Percentiles rank a stretch among this genome's conserved stretches.
Conservation (phyloP, 1,284 basidiomycete genomes). For the Amylostereum areolatum region DNA sequence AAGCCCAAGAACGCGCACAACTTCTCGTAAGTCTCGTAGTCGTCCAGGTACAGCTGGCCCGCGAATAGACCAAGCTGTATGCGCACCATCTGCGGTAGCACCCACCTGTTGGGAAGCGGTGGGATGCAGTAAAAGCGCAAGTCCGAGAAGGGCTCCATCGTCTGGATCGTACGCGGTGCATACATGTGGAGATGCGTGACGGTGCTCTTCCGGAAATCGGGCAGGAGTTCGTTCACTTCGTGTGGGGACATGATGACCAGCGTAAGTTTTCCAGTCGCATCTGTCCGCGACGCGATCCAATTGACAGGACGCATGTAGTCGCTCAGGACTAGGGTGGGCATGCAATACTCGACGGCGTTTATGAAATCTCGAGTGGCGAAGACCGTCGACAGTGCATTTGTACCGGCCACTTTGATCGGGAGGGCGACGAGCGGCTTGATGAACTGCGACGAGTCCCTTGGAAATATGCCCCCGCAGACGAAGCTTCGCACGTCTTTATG, state of each 20-base stretch:
- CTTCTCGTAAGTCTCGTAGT: slow-evolving; percentile 24
- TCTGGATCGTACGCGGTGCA: slow-evolving; percentile 29
- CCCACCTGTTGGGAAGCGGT: slow-evolving; percentile 15
- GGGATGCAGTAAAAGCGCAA: slow-evolving; percentile 31
- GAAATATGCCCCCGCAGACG: slow-evolving; percentile 19
- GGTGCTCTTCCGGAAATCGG: slow-evolving; percentile 25
- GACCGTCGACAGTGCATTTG: no score
- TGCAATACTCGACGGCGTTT: slow-evolving; percentile 14
- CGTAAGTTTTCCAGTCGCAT: slow-evolving; percentile 1
- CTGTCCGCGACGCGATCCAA: slow-evolving; percentile 32
- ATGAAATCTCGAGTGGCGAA: slow-evolving; percentile 27
- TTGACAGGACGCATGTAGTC: slow-evolving; percentile 38
- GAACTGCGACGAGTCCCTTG: slow-evolving; percentile 5
- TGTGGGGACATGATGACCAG: slow-evolving; percentile 39
- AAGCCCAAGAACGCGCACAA: slow-evolving; percentile 33
- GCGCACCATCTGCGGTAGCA: slow-evolving; percentile 16
- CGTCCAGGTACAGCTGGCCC: slow-evolving; percentile 35
- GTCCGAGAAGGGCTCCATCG: slow-evolving; percentile 34
- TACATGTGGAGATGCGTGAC: slow-evolving; percentile 37
- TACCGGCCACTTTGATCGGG: no score
- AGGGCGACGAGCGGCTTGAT: not conserved
- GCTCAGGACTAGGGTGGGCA: not conserved
- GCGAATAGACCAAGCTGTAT: slow-evolving; percentile 37
- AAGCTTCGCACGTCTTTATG: slow-evolving; percentile 22
- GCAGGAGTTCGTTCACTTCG: slow-evolving; percentile 37